These are phyloP conservation scores for Ballota nigra DNA, from an alignment of 257 asterid genomes.

Conservation along the genomic window DNA sequence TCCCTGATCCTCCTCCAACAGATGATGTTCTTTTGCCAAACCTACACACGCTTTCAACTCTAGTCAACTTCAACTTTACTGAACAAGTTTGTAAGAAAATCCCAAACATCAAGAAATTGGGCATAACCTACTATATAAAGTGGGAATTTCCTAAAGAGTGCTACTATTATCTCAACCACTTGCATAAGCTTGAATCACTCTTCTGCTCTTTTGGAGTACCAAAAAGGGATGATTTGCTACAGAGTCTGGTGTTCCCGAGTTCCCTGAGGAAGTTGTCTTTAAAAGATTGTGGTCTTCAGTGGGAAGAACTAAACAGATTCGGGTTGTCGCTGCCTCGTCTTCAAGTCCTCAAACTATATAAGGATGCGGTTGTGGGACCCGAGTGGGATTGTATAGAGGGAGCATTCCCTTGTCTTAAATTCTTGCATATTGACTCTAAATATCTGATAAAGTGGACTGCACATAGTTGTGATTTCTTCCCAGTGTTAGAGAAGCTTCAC, in stretches of 20 bases:
- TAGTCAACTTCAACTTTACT: not conserved
- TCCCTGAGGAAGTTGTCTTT: not conserved
- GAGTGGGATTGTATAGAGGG: not conserved
- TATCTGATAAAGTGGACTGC: not conserved
- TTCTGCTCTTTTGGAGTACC: not conserved
- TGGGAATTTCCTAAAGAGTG: not conserved
- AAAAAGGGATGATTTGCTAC: not conserved
- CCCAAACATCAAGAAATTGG: not conserved
- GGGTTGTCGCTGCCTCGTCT: not conserved
- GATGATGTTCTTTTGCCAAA: not conserved
- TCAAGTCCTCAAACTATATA: not conserved
- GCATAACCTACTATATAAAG: not conserved
- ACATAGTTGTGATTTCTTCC: not conserved
- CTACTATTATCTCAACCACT: not conserved
- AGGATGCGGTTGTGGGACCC: not conserved
- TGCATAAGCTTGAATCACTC: not conserved
- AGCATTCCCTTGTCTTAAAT: not conserved
- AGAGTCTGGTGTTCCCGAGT: not conserved
- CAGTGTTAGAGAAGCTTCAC: not conserved
- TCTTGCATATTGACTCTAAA: not conserved
- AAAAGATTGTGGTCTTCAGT: not conserved
- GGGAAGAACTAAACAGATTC: not conserved
- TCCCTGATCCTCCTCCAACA: not conserved
- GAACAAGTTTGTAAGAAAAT: not conserved
- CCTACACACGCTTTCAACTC: not conserved